Evolutionary conservation across 257 asterid genomes (phyloP).

Genomic region (Solanum pinnatisectum): DNA sequence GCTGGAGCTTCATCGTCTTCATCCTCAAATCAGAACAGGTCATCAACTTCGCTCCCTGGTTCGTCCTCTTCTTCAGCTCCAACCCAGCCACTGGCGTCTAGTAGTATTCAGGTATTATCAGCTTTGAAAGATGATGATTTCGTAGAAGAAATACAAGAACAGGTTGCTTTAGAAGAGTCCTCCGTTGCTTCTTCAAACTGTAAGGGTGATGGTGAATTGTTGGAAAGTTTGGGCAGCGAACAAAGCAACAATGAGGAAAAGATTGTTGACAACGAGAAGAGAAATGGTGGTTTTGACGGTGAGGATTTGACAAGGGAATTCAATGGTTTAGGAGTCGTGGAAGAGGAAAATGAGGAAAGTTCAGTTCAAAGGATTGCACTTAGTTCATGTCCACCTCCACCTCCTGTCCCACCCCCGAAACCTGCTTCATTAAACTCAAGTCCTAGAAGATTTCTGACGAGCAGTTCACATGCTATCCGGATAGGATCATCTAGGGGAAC

Average conservation of each 20-base stretch:
- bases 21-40: constrained; percentile 51
- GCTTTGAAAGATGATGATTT: constrained; percentile 46
- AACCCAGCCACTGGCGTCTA: constrained; percentile 34
- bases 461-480: constrained; percentile 39
- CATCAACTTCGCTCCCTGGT: constrained; percentile 27
- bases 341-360: constrained; percentile 53
- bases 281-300: constrained; percentile 26
- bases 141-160: constrained; percentile 46
- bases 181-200: constrained; percentile 28
- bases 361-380: constrained; percentile 43
- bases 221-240: constrained; percentile 23
- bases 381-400: constrained; percentile 89
- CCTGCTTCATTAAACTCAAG: constrained; percentile 43
- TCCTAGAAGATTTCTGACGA: constrained; percentile 38
- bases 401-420: constrained; percentile 95
- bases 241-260: constrained; percentile 27
- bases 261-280: constrained; percentile 25
- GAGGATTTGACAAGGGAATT: constrained; percentile 32
- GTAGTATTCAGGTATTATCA: constrained; percentile 31
- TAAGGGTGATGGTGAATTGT: constrained; percentile 37
- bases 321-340: constrained; percentile 31
- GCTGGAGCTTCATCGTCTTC: constrained; percentile 59
- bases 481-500: constrained; percentile 64
- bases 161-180: constrained; percentile 34
- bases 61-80: constrained; percentile 48